Percentiles rank a stretch among this genome's conserved stretches.
phyloP scores from a whole-genome alignment of 805 yeast genomes.

The Candida ovalis region DNA sequence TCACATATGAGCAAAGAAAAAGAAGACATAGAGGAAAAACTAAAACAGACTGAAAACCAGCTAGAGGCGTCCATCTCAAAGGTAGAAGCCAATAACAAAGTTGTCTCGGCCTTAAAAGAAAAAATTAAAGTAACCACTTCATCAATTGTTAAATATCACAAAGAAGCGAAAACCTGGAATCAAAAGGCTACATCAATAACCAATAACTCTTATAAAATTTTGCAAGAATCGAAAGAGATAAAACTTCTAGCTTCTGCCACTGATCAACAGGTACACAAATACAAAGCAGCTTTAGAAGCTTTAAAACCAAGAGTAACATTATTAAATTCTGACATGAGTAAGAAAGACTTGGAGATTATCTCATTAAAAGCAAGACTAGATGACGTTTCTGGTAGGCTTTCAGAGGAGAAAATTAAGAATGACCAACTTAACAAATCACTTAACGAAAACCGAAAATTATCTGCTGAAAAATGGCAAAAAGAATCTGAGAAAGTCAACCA shows the following conservation, averaged over 20 bases:
- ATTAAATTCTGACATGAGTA: conserved; percentile 7
- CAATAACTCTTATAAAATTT: conserved; percentile 1
- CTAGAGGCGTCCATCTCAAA: conserved; percentile 5
- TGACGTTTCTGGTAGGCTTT: conserved; percentile 42
- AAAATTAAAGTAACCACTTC: conserved; percentile 4
- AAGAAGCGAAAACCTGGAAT: conserved; percentile 7
- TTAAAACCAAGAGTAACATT: conserved; percentile 13
- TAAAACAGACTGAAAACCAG: conserved; percentile 6
- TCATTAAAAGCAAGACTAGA: conserved; percentile 35
- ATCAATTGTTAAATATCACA: conserved; percentile 2
- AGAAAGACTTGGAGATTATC: conserved; percentile 25
- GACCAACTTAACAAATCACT: conserved; percentile 23
- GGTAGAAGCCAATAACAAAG: conserved; percentile 4
- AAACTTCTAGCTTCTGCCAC: conserved; percentile 5
- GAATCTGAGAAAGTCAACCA: conserved; percentile 7
- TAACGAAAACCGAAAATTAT: conserved; percentile 8
- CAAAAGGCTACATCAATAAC: conserved; percentile 2
- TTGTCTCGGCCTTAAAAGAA: conserved; percentile 9
- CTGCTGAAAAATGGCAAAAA: conserved; percentile 9
- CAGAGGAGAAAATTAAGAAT: conserved; percentile 42
- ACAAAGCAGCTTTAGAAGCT: conserved; percentile 12
- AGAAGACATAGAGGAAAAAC: conserved; percentile 5
- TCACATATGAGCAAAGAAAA: conserved; percentile 11
- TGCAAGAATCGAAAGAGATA: conserved; percentile 9
- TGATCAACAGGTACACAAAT: conserved; percentile 7